Evolutionary conservation across 306 rosid species (phyloP).

Genomic region (Hippophae rhamnoides): DNA sequence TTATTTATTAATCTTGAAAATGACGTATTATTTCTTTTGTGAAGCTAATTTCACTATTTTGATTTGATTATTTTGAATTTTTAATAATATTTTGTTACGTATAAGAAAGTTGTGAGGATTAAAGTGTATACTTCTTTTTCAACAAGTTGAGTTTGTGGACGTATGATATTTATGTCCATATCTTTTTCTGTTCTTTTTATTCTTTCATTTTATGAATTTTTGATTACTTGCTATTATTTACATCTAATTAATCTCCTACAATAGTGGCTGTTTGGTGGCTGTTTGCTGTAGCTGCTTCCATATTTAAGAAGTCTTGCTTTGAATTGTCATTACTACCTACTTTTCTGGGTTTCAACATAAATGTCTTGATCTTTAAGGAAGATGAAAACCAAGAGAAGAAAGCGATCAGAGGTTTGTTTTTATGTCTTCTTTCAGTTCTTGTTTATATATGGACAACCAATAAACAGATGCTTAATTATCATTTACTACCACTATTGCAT

Average conservation of each 20-base stretch:
- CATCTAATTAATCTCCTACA: conserved; percentile 12
- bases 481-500: conserved; percentile 16
- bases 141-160: conserved; percentile 64
- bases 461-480: conserved; percentile 6
- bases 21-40: conserved; percentile 22
- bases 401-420: conserved; percentile 61
- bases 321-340: conserved; percentile 16
- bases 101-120: conserved; percentile 46
- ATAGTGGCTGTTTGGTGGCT: conserved; percentile 15
- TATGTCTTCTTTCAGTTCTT: conserved; percentile 9
- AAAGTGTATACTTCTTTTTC: conserved; percentile 24
- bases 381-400: conserved; percentile 66
- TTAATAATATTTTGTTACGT: conserved; percentile 14
- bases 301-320: conserved; percentile 35
- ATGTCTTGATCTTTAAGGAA: conserved; percentile 22
- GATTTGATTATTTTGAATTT: neutral
- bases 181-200: conserved; percentile 40
- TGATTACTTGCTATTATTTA: conserved; percentile 14
- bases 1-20: conserved; percentile 23
- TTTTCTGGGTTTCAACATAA: conserved; percentile 16
- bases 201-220: conserved; percentile 27
- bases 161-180: conserved; percentile 32
- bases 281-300: conserved; percentile 22
- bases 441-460: neutral
- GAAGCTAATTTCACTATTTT: conserved; percentile 9